These are phyloP conservation scores for Arctium minus DNA, from an alignment of 129 eudicot species.

Conservation along the genomic window DNA sequence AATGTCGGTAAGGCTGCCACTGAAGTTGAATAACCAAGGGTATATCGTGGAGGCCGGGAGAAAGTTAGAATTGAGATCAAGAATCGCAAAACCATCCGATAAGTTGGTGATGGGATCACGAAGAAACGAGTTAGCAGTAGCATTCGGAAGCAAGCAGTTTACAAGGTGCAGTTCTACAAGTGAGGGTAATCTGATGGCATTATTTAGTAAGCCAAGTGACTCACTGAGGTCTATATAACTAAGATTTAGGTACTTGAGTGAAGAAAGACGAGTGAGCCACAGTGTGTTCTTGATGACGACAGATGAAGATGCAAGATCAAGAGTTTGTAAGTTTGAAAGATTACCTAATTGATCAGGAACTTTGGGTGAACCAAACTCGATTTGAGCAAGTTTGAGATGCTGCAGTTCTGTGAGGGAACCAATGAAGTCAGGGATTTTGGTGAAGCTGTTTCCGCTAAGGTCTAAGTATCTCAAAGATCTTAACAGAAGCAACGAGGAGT, in stretches of 20 bases:
- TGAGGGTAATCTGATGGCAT: conserved; percentile 18
- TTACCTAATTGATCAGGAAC: conserved; percentile 30
- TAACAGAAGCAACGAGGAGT: conserved; percentile 25
- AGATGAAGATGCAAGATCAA: conserved; percentile 25
- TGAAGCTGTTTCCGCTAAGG: conserved; percentile 32
- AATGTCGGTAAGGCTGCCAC: conserved; percentile 20
- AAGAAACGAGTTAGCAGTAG: conserved; percentile 6
- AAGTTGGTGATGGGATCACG: not conserved
- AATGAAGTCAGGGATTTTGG: conserved; percentile 29
- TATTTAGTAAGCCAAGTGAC: conserved; percentile 3
- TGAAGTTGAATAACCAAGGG: conserved; percentile 29
- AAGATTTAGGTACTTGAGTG: conserved; percentile 26
- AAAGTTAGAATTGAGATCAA: conserved; percentile 12
- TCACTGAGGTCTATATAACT: conserved; percentile 26
- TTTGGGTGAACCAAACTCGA: conserved; percentile 24
- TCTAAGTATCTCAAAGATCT: conserved; percentile 28
- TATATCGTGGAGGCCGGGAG: conserved; percentile 16
- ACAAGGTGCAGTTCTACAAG: conserved; percentile 24
- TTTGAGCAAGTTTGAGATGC: conserved; percentile 27
- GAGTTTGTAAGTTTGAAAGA: conserved; percentile 32
- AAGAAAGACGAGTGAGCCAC: conserved; percentile 35
- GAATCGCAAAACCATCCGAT: conserved; percentile 14
- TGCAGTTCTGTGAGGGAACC: conserved; percentile 26
- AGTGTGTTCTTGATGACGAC: conserved; percentile 6
- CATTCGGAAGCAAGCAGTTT: conserved; percentile 16